Evolutionary conservation across 345 rosid species (phyloP), one percentile per base, ranked within the genome.

Genomic region (Salix dunnii): DNA sequence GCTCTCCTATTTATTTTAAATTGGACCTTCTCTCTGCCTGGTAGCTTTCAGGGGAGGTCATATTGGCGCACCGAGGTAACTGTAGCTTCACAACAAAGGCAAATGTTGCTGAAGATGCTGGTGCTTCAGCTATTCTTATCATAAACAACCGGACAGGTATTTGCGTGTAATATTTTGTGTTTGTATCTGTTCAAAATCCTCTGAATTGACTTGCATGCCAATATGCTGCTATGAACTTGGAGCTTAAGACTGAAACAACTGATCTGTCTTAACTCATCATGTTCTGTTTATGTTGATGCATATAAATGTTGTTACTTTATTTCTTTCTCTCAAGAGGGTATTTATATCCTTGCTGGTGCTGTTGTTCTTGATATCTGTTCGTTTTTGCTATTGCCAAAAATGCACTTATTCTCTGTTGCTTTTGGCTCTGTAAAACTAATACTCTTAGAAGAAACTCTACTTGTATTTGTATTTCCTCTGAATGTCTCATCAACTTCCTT

Each of bases 71-170:
- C 70, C 92, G 98, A 79, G 98, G 98, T 72, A 88, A 86, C 9
- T 93, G 98, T 83, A 91, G 98, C 81, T 93, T 93, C 82, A 88
- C 95, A 76, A 78, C 88, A 14, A 93, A 93, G 84, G 86, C 98
- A 13, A 88, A 86, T 71, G 49, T 84, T 73, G 98, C 97, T 30
- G 91, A 93, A 70, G 79, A 78, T 35, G 93, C 94, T 76, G 87
- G 86, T 75, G 98, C 97, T 77, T 86, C 95, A 5, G 97, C 97
- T 30, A 86, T 93, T 62, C 93, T 93, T 67, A 93, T 93, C 27
- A 83, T 93, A 72, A 93, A 93, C 84, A 82, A 90, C 73, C 80
- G 78, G 20, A 89, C 91, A 72, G 98, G 98, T 93, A 77, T 67
- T 38, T 75, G 6, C 28, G n/a, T 70, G 25, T 62, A 49, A 27